phyloP scores from a whole-genome alignment of 2,329 filamentous ascomycete species.

The Xylaria arbuscula region DNA sequence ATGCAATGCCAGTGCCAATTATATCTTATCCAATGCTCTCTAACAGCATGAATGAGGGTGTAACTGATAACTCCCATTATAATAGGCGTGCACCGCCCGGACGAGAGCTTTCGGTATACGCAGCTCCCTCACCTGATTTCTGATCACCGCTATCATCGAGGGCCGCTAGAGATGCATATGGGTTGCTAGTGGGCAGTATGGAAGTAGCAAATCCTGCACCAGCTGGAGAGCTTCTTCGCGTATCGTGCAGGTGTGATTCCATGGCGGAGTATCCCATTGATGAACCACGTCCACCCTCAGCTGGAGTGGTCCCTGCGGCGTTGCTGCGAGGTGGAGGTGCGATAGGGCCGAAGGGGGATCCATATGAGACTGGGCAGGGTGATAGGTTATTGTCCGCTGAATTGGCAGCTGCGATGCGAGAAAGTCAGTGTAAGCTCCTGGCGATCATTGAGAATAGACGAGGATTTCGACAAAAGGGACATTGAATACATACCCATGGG shows the following conservation, averaged over 20 bases:
- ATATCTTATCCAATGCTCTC: too few relatives aligned
- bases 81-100: slow-evolving; percentile 2
- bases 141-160: slow-evolving; percentile 36
- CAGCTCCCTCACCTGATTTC: background rate
- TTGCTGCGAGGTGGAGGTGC: slow-evolving; percentile 44
- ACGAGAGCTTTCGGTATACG: slow-evolving; percentile 3
- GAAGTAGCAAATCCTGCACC: slow-evolving; percentile 2
- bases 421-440: background rate
- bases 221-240: slow-evolving; percentile 10
- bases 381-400: slow-evolving; percentile 18
- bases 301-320: background rate
- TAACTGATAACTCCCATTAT: background rate
- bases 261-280: background rate
- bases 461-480: background rate
- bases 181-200: slow-evolving; percentile 39
- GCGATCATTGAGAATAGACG: background rate
- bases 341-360: slow-evolving; percentile 50
- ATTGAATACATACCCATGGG: slow-evolving; percentile 37
- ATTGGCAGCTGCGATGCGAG: slow-evolving; percentile 3
- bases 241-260: background rate
- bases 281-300: background rate
- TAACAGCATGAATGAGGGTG: too few relatives aligned
- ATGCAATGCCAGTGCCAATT: background rate
- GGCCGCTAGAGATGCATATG: slow-evolving; percentile 45
- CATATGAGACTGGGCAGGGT: slow-evolving; percentile 39